A percentile compares a stretch with the other conserved stretches of the same genome.
These are phyloP conservation scores for Calophaca sinica DNA, from an alignment of 306 rosid species.

Conservation along the genomic window DNA sequence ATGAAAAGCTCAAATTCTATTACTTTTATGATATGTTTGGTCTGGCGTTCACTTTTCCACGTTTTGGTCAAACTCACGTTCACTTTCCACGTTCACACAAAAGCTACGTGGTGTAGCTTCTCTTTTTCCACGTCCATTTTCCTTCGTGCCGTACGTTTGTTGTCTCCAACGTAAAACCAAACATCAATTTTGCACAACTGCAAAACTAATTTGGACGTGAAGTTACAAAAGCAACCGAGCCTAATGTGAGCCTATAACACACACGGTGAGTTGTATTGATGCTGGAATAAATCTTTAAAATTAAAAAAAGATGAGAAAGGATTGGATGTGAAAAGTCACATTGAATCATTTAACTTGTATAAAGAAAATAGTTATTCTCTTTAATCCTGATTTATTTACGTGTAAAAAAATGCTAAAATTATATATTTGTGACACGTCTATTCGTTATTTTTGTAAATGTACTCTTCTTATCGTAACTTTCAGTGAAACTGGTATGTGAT, in stretches of 20 bases:
- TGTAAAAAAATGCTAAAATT: neutral
- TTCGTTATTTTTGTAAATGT: neutral
- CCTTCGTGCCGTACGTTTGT: too few relatives aligned
- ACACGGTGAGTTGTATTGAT: neutral
- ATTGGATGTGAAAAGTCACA: constrained; percentile 1
- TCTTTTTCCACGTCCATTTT: too few relatives aligned
- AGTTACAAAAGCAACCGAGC: neutral
- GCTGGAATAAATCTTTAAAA: neutral
- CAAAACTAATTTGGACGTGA: neutral
- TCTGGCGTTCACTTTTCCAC: too few relatives aligned
- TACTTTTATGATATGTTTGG: too few relatives aligned
- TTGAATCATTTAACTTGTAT: neutral
- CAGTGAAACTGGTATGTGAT: neutral
- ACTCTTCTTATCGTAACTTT: neutral
- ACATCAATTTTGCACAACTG: neutral
- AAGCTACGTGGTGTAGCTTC: too few relatives aligned
- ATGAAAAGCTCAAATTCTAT: neutral
- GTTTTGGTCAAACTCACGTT: too few relatives aligned
- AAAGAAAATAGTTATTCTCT: neutral
- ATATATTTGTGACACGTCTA: neutral
- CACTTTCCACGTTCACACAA: too few relatives aligned
- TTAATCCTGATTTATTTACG: neutral
- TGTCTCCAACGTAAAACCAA: too few relatives aligned
- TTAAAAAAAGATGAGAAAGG: neutral
- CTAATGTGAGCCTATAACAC: neutral